phyloP scores from a whole-genome alignment of 2,329 filamentous ascomycete species.

The Xylariaceae sp. region DNA sequence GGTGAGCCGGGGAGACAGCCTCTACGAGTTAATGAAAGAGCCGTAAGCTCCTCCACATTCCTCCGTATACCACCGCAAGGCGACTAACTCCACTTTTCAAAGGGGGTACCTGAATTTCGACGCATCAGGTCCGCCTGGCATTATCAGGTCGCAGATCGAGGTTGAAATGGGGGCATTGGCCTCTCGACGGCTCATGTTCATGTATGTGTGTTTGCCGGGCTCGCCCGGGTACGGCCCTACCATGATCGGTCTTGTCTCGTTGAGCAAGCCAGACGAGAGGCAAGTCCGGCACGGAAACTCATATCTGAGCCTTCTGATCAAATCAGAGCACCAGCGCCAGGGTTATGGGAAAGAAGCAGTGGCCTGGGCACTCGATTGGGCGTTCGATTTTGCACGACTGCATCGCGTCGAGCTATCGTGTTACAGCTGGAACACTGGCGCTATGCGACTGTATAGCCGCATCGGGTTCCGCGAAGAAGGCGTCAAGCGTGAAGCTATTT shows the following conservation, averaged over 20 bases:
- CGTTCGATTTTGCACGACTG: slow-evolving; percentile 20
- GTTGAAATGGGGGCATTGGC: neutral
- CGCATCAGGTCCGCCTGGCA: slow-evolving; percentile 8
- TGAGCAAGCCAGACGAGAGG: slow-evolving; percentile 10
- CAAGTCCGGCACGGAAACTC: slow-evolving; percentile 9
- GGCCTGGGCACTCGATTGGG: slow-evolving; percentile 25
- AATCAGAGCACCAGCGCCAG: neutral
- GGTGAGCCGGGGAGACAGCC: no score
- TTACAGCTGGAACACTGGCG: slow-evolving; percentile 23
- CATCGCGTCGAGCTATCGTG: slow-evolving; percentile 23
- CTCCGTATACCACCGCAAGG: neutral
- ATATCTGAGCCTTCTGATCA: slow-evolving; percentile 10
- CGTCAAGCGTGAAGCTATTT: slow-evolving; percentile 18
- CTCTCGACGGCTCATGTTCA: slow-evolving; percentile 12
- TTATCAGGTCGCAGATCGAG: neutral
- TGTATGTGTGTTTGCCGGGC: slow-evolving; percentile 19
- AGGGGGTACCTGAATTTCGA: slow-evolving; percentile 17
- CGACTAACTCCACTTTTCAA: slow-evolving; percentile 6
- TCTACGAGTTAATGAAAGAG: slow-evolving; percentile 13
- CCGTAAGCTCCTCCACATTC: slow-evolving; percentile 11
- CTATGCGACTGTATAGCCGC: slow-evolving; percentile 12
- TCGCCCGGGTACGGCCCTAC: neutral
- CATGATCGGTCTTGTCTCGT: slow-evolving; percentile 15
- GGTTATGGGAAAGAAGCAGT: slow-evolving; percentile 25
- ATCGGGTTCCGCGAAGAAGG: slow-evolving; percentile 24